Base-by-base conservation (phyloP, 306 rosid genomes). In the Lathyrus aphaca region DNA sequence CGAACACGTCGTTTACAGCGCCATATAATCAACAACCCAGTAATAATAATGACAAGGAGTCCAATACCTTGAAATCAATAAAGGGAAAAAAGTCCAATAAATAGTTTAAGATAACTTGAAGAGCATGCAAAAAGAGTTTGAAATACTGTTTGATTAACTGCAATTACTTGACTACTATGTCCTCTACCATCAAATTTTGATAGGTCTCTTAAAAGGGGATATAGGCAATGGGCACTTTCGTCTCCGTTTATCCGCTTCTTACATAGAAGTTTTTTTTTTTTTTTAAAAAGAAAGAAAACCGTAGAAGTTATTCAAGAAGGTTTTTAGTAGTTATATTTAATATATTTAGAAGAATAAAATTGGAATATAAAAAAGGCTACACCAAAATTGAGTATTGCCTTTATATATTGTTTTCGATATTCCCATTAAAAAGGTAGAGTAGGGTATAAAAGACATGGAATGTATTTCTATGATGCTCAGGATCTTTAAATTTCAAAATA, bases 1-100 rank as follows among this genome's bases (percentile, higher is more conserved):
- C 39, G 15, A 64, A 29, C 46, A 7, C 16, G 4, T 69, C 17
- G 35, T 12, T 45, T 59, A 43, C 43, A 38, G 51, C 12, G 4
- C 81, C 81, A 77, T 27, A 59, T 5, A 5, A 76, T 60, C 50
- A 80, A 50, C 66, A 77, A 15, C 3, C 49, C 81, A 46, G 21
- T 72, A 63, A 72, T 19, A 44, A 73, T 4, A 27, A 46, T 68
- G 32, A 3, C 23, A 4, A 72, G 64, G 42, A 76, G 39, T 69
- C 73, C 84, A 76, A 81, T 72, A 8, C 79, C 84, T 72, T 32
- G 32, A 38, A 68, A 50, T 58, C 71, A 58, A 65, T 9, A 17
- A 44, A 25, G 65, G 21, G 45, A 38, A 8, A 53, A 1, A 44
- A n/a, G 32, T 64, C 7, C 8, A 53, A 53, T 21, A 21, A 53